Evolutionary conservation across 1,284 basidiomycete genomes (phyloP), one percentile per base, ranked within the genome.

Genomic region (Gymnopus androsaceus): DNA sequence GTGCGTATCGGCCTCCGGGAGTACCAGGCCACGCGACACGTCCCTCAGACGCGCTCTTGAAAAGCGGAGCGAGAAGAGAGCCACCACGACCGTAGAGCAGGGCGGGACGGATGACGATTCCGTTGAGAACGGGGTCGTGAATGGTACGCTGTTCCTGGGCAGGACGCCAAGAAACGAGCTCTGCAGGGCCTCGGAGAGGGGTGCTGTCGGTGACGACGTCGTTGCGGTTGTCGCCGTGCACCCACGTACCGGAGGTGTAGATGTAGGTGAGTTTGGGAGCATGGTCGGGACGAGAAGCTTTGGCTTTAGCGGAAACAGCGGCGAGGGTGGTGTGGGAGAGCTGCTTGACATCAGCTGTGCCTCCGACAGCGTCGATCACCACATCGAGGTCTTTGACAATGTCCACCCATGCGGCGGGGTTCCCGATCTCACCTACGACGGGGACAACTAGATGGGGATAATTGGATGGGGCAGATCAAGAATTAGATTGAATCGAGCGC

Each of bases 201-300:
- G 73, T 70, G 2, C 67, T 72, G 61, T 76, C 75, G 14, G 67
- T 67, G 51, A 73, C 64, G 56, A 68, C 59, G n/a, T 66, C 62
- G 1, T 53, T 64, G 54, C 72, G 71, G 62, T 69, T 66, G 37
- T 76, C 69, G 15, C 76, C 74, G 61, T 80, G 76, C 5, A 77
- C 71, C 80, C 80, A 82, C 3, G 72, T 72, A n/a, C 75, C 75
- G 2, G 76, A 79, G 7, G 76, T 78, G 64, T 78, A 78, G 58
- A 83, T 78, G 68, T 78, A 82, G 3, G 75, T 71, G 48, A 80
- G 69, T 63, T 76, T 76, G 1, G 78, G 71, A 2, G 70, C 61
- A 55, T 63, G 52, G 0, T 64, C 48, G 3, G 75, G 67, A 7
- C 77, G 75, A 21, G 63, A 57, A 6, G 66, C 63, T 25, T 67